A percentile compares a stretch with the other conserved stretches of the same genome.
phyloP scores from a whole-genome alignment of 768 basidiomycete genomes.

The Boletus pseudo-olivaceus region DNA sequence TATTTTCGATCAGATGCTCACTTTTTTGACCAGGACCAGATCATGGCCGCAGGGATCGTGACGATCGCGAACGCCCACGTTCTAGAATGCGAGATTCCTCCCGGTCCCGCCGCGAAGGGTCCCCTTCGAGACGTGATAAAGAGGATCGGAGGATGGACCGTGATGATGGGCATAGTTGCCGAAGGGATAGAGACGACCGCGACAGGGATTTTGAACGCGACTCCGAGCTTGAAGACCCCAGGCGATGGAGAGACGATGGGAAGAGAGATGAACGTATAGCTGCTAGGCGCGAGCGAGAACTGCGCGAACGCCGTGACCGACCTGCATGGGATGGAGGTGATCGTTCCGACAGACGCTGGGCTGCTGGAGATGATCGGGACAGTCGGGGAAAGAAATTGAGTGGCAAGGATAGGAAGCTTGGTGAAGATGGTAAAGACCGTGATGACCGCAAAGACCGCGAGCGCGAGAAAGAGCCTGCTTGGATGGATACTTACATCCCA shows the following conservation, averaged over 20 bases:
- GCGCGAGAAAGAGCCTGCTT: slow-evolving; percentile 84
- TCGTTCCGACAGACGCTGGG: slow-evolving; percentile 51
- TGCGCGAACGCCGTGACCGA: slow-evolving; percentile 38
- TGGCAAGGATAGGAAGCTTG: slow-evolving; percentile 56
- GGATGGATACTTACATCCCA: slow-evolving; percentile 89
- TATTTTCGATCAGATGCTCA: slow-evolving; percentile 1
- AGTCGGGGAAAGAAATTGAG: slow-evolving; percentile 53
- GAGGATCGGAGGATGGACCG: slow-evolving; percentile 37
- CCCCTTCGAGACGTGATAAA: slow-evolving; percentile 48
- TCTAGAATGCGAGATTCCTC: slow-evolving; percentile 66
- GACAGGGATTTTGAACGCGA: slow-evolving; percentile 45
- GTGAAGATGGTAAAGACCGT: slow-evolving; percentile 46
- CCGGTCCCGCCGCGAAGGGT: slow-evolving; percentile 54
- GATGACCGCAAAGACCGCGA: slow-evolving; percentile 50
- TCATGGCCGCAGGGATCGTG: slow-evolving; percentile 50
- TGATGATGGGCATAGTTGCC: slow-evolving; percentile 24
- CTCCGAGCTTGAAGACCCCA: slow-evolving; percentile 58
- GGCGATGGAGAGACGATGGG: slow-evolving; percentile 81
- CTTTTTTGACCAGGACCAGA: slow-evolving; percentile 43
- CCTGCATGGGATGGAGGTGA: slow-evolving; percentile 49
- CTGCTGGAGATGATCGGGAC: slow-evolving; percentile 65
- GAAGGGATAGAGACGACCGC: slow-evolving; percentile 36
- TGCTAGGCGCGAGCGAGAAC: slow-evolving; percentile 53
- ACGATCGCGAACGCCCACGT: slow-evolving; percentile 62
- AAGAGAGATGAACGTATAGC: slow-evolving; percentile 74